Base-by-base conservation (phyloP, 441 rosid genomes). In the Adansonia madagascariensis region DNA sequence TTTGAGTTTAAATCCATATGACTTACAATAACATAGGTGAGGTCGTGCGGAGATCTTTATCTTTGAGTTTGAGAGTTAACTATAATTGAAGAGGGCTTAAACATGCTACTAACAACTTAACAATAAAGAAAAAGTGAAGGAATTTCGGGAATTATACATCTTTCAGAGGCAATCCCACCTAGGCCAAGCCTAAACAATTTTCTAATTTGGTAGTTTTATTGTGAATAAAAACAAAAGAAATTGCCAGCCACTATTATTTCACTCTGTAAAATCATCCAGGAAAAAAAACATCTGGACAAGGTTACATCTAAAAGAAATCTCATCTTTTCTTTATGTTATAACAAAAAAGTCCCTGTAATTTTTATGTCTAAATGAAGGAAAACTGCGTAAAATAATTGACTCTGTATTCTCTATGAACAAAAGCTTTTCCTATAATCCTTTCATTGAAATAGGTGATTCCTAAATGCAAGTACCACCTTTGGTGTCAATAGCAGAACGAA, bases 401-500 rank as follows among this genome's bases (percentile, higher is more conserved):
- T n/a, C 66, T 27, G n/a, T 61, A 61, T 24, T 27, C 65, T 60
- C 15, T 41, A 24, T 14, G 65, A 61, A 31, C 8, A 14, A 52
- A 17, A 52, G 3, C n/a, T 52, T n/a, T 12, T 15, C 57, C 7
- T 52, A 17, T 52, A 18, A 15, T 55, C 12, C 14, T 27, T n/a
- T 31, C 73, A 72, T 81, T 75, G 88, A 68, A 89, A 64, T 60
- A 88, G 84, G 74, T 86, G 84, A 82, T 89, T 93, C 83, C 81
- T 83, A 78, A 92, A 91, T 14, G 90, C 91, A 22, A 11, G 77
- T 56, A 91, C 1, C 88, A 86, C 18, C 20, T 18, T 53, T 17
- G 97, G 98, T 3, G 89, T 89, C 14, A 90, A 84, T 12, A 93
- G 88, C 83, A 95, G 79, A 52, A 86, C 61, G 86, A 91, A 92